These are phyloP conservation scores for Salix viminalis DNA, from an alignment of 345 rosid species.

Conservation along the genomic window DNA sequence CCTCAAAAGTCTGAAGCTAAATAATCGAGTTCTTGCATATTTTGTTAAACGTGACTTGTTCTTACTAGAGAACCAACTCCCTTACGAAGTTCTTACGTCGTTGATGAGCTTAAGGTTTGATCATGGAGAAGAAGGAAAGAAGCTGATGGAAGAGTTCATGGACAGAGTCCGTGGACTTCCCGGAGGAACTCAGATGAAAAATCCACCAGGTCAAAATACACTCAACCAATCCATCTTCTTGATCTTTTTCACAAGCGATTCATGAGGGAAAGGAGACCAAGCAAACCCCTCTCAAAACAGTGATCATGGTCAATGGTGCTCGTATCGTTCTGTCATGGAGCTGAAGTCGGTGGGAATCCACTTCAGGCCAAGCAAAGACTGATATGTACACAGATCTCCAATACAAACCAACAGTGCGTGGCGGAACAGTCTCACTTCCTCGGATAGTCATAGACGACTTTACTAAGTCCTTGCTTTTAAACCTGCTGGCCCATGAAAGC, in stretches of 20 bases:
- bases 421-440: slow-evolving; percentile 10
- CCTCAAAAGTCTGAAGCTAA: background rate
- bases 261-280: too few species aligned
- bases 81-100: slow-evolving; percentile 11
- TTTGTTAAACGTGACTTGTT: slow-evolving; percentile 15
- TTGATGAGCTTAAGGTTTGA: background rate
- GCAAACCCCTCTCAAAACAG: too few species aligned
- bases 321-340: background rate
- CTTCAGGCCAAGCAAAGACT: background rate
- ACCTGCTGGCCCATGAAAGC: slow-evolving; percentile 25
- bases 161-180: background rate
- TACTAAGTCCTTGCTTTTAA: slow-evolving; percentile 14
- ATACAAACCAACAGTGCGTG: background rate
- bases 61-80: slow-evolving; percentile 31
- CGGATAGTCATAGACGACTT: slow-evolving; percentile 8
- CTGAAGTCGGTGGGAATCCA: background rate
- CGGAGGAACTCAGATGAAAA: too few species aligned
- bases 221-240: background rate
- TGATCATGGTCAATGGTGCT: background rate
- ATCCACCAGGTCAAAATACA: background rate
- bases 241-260: background rate
- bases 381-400: background rate
- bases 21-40: background rate
- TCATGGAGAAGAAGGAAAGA: background rate
- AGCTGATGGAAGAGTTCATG: background rate